Evolutionary conservation across 1,284 basidiomycete species (phyloP), one percentile per base, ranked within the genome.

Genomic region (Irpex lacteus): DNA sequence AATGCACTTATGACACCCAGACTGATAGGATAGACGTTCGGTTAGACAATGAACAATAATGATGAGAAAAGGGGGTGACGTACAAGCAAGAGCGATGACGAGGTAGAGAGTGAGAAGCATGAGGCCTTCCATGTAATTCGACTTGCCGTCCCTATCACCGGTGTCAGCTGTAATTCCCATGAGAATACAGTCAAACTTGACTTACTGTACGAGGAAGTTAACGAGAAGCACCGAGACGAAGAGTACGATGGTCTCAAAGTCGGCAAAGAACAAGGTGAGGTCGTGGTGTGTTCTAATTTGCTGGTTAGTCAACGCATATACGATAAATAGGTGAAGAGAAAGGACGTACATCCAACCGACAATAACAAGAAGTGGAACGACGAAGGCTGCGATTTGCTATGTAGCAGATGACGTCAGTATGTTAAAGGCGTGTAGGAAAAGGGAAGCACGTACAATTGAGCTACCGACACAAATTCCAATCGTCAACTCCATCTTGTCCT

Each of bases 381-480:
- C 93, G 68, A 96, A 94, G 1, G 92, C 83, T 0, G 94, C 91
- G 70, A 96, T 95, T 90, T 96, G 94, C 89, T 92, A 68, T 58
- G 4, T 32, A 40, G 13, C 13, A 15, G 7, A 50, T n/a, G 50
- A 36, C 13, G 13, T n/a, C 21, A 38, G 62, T 37, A 26, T 54
- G 19, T 32, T 36, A 59, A 34, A 55, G 26, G 18, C 60, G 34
- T 55, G 21, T 15, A 18, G 4, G 47, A 26, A 13, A 50, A 19
- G 32, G 60, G 59, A 59, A 21, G 47, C 32, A 81, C 88, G 68
- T 68, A 92, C 91, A 67, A 98, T 97, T 4, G 91, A 93, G 67
- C 90, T 92, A 11, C 96, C 96, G 61, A 98, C 91, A 63, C 92
- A 93, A 65, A 98, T 94, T 2, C 90, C 90, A 67, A 98, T 93